These are phyloP conservation scores for Fusarium sp. DNA, from an alignment of 2,329 filamentous ascomycete species.

Conservation along the genomic window DNA sequence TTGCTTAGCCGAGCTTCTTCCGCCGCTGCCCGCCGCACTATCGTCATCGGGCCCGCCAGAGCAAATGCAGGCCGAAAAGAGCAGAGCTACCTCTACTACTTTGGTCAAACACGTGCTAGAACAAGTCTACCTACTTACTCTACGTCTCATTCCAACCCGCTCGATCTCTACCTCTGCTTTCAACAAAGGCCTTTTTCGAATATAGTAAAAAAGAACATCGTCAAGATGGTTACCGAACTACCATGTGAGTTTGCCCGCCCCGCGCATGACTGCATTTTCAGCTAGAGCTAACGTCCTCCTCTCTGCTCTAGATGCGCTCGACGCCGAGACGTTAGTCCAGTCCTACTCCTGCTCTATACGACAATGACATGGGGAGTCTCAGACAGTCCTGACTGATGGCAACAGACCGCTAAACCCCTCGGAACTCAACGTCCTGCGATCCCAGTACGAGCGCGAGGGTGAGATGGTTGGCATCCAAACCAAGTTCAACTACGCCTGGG, in stretches of 20 bases:
- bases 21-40: slow-evolving; percentile 26
- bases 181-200: too few species aligned
- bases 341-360: slow-evolving; percentile 21
- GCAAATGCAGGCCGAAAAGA: slow-evolving; percentile 30
- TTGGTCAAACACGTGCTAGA: slow-evolving; percentile 26
- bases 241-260: slow-evolving; percentile 56
- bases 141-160: slow-evolving; percentile 3
- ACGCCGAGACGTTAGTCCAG: slow-evolving; percentile 86
- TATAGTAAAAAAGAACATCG: slow-evolving; percentile 3
- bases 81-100: slow-evolving; percentile 31
- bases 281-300: slow-evolving; percentile 20
- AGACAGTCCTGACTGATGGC: slow-evolving; percentile 19
- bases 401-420: slow-evolving; percentile 85
- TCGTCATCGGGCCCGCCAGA: slow-evolving; percentile 46
- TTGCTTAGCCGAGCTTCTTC: slow-evolving; percentile 35
- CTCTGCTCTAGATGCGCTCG: slow-evolving; percentile 80
- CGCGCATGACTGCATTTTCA: slow-evolving; percentile 4
- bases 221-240: slow-evolving; percentile 60
- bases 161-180: not conserved
- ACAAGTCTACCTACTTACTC: not conserved
- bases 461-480: slow-evolving; percentile 97
- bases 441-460: slow-evolving; percentile 97
- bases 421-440: slow-evolving; percentile 90
- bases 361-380: not conserved
- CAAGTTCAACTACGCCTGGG: slow-evolving; percentile 99